These are phyloP conservation scores for Acidiella bohemica DNA, from an alignment of 495 filamentous ascomycete genomes.

Conservation along the genomic window DNA sequence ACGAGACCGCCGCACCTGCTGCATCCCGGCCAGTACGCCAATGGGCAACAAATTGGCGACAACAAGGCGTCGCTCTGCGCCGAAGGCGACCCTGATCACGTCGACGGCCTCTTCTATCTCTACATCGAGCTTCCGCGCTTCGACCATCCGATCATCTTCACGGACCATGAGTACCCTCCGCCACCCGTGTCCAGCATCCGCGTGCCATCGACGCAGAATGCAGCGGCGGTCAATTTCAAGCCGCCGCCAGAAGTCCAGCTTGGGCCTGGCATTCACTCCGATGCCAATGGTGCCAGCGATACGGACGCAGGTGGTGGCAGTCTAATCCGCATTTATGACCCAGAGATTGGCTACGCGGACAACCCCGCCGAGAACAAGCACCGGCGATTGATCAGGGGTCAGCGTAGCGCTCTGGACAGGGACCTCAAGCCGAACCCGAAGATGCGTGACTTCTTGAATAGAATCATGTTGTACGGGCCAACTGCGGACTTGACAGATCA, in stretches of 20 bases:
- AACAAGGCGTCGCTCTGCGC: conserved; percentile 9
- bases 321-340: conserved; percentile 79
- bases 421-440: conserved; percentile 96
- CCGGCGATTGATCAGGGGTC: conserved; percentile 74
- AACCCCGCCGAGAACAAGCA: conserved; percentile 97
- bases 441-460: conserved; percentile 80
- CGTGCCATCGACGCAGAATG: conserved; percentile 36
- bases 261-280: conserved; percentile 65
- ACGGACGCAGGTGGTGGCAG: conserved; percentile 41
- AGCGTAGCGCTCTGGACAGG: conserved; percentile 81
- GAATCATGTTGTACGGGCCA: conserved; percentile 82
- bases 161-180: conserved; percentile 80
- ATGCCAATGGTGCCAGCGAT: conserved; percentile 24
- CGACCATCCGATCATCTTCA: conserved; percentile 91
- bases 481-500: conserved; percentile 74
- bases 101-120: conserved; percentile 53
- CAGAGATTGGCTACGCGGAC: conserved; percentile 72
- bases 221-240: conserved; percentile 42
- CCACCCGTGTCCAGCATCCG: conserved; percentile 63
- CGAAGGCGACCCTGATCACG: conserved; percentile 30
- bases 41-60: conserved; percentile 30
- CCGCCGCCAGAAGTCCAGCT: conserved; percentile 70
- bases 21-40: conserved; percentile 13
- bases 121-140: conserved; percentile 89
- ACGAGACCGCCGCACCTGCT: conserved; percentile 3